Evolutionary conservation across 305 asterid species (phyloP).

Genomic region (Fraxinus floribunda): DNA sequence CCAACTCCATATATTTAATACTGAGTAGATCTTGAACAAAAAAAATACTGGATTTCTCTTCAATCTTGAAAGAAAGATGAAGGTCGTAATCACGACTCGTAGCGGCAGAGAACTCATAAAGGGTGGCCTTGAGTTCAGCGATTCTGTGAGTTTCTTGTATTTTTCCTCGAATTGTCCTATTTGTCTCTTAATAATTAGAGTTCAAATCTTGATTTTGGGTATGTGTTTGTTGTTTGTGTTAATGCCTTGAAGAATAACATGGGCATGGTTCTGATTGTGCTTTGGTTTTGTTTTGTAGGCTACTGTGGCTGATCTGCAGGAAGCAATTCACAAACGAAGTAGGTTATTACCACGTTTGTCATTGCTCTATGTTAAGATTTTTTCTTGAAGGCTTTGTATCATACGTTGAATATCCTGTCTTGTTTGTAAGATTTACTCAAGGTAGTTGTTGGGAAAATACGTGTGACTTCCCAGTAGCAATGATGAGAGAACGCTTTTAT

Average conservation of each 20-base stretch:
- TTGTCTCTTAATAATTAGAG: not conserved
- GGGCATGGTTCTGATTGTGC: slow-evolving; percentile 20
- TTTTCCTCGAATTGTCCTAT: not conserved
- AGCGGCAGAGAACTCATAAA: slow-evolving; percentile 85
- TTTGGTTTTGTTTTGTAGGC: slow-evolving; percentile 53
- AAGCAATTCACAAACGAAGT: slow-evolving; percentile 77
- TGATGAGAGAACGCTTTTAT: not conserved
- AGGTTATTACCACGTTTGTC: slow-evolving; percentile 30
- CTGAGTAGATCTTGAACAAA: not conserved
- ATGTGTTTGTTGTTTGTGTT: not conserved
- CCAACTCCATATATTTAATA: not conserved
- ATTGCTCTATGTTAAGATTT: not conserved
- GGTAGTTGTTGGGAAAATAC: not conserved
- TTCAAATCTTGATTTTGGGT: not conserved
- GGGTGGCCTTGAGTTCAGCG: slow-evolving; percentile 76
- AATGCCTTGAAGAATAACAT: not conserved
- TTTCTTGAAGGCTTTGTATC: not conserved
- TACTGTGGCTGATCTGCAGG: slow-evolving; percentile 91
- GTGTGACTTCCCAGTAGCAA: not conserved
- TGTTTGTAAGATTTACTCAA: not conserved
- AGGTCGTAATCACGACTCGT: slow-evolving; percentile 70
- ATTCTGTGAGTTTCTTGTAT: slow-evolving; percentile 49
- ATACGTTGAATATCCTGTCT: not conserved
- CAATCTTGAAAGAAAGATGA: slow-evolving; percentile 44
- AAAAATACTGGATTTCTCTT: not conserved